Evolutionary conservation across 805 yeast species (phyloP), one percentile per base, ranked within the genome.

Genomic region (Brettanomyces sp.): DNA sequence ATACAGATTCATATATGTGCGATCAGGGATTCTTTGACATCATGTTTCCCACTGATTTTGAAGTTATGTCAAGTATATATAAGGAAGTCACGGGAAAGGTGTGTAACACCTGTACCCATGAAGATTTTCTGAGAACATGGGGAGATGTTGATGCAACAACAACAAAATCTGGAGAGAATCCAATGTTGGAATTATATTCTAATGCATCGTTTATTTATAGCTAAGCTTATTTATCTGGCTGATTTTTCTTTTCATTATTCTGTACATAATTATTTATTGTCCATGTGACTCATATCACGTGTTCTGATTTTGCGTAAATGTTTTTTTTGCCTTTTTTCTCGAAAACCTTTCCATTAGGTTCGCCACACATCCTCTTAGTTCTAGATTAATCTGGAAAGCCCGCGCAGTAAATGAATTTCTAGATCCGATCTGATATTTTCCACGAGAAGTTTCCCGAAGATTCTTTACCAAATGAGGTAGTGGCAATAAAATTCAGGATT

Each of bases 1-100:
- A 85, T 21, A 76, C 82, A 0, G 72, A 79, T 36, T 79, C 90
- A 0, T 86, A 80, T 60, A 81, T 87, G 90, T 82, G 77, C n/a
- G 73, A 82, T 36, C 95, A 85, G 58, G 96, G 95, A 0, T 83
- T 74, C 56, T 87, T 85, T 59, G 95, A 87, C 61, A 86, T 87
- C 43, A 79, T 85, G 82, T 87, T 87, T 57, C 86, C 95, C 8
- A 87, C 95, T 0, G 84, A 87, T 56, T 88, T 87, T 60, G 64
- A 66, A 6, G 66, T 79, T 7, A 77, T 80, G 4, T 69, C 76
- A 37, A 82, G 80, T 42, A 49, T 86, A 48, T 88, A 87, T 57
- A 66, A 69, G 14, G 74, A 75, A 49, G 75, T 85, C 13, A 74
- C 81, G 21, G 88, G 88, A 0, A 82, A 76, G 53, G 59, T 72